Conservation (phyloP, 2,329 filamentous ascomycete species). For the Ophiocordyceps camponoti-rufipedis region DNA sequence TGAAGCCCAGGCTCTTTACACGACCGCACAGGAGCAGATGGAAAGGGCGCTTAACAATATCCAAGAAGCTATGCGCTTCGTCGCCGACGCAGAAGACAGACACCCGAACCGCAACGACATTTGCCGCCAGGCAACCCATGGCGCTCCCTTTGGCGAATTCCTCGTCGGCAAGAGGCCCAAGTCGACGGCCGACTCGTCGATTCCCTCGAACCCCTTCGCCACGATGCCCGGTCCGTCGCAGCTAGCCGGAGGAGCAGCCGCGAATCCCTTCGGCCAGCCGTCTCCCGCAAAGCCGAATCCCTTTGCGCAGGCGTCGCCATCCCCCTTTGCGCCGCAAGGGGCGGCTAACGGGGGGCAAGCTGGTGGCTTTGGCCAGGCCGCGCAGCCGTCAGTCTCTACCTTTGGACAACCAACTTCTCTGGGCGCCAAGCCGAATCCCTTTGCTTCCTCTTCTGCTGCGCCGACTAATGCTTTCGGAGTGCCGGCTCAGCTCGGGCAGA, state of each 20-base stretch:
- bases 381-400: neutral
- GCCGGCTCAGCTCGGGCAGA: constrained; percentile 16
- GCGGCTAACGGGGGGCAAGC: constrained; percentile 8
- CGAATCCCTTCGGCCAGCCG: constrained; percentile 21
- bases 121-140: constrained; percentile 27
- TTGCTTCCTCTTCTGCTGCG: constrained; percentile 15
- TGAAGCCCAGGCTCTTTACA: constrained; percentile 42
- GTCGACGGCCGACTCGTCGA: constrained; percentile 8
- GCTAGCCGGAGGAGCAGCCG: constrained; percentile 11
- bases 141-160: constrained; percentile 26
- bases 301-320: constrained; percentile 16
- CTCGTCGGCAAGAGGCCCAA: constrained; percentile 17
- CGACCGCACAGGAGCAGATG: constrained; percentile 52
- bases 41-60: constrained; percentile 50
- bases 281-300: constrained; percentile 14
- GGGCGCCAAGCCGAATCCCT: constrained; percentile 15
- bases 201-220: constrained; percentile 24
- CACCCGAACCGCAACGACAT: constrained; percentile 62
- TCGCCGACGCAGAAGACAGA: constrained; percentile 45
- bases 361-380: constrained; percentile 23
- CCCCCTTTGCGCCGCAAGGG: constrained; percentile 23
- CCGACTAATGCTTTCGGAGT: constrained; percentile 14
- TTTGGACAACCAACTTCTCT: constrained; percentile 21
- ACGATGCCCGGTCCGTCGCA: constrained; percentile 7
- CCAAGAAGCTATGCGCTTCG: constrained; percentile 52